These are phyloP conservation scores for Acorus calamus DNA, from an alignment of 106 monocot genomes.

Conservation along the genomic window DNA sequence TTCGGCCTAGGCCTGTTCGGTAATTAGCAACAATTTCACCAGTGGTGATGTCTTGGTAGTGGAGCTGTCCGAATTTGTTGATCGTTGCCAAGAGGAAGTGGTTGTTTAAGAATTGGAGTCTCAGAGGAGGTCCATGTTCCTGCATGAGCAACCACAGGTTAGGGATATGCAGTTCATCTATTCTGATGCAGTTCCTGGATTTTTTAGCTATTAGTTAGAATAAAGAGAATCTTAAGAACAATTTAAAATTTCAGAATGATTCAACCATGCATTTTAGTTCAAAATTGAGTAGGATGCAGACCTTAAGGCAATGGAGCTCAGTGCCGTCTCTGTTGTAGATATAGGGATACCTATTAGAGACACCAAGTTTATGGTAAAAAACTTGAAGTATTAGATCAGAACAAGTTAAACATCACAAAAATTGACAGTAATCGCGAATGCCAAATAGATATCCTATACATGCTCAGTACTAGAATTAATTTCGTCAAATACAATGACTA, in stretches of 20 bases:
- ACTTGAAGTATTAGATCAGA: too few species aligned
- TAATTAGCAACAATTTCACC: constrained; percentile 72
- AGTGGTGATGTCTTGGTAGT: constrained; percentile 89
- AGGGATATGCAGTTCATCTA: neutral
- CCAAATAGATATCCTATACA: too few species aligned
- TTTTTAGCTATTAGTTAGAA: too few species aligned
- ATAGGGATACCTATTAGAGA: constrained; percentile 57
- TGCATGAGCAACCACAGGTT: constrained; percentile 8
- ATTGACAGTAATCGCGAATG: too few species aligned
- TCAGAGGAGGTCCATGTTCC: constrained; percentile 68
- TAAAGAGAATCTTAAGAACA: neutral
- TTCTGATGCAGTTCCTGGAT: too few species aligned
- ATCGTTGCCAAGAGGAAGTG: constrained; percentile 72
- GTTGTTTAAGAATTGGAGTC: constrained; percentile 75
- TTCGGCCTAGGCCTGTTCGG: constrained; percentile 63
- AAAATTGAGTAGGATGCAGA: constrained; percentile 6
- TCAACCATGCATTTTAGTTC: neutral
- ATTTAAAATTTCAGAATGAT: neutral
- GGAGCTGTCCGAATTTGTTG: constrained; percentile 74
- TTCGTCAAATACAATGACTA: too few species aligned
- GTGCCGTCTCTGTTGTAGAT: constrained; percentile 78
- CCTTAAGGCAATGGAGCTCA: constrained; percentile 90
- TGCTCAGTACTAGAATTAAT: too few species aligned
- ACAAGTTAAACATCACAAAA: too few species aligned
- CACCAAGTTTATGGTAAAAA: too few species aligned